Percentiles rank a stretch among this genome's conserved stretches.
phyloP scores from a whole-genome alignment of 192 early-diverging fungal genomes.

The Backusella australiensis region DNA sequence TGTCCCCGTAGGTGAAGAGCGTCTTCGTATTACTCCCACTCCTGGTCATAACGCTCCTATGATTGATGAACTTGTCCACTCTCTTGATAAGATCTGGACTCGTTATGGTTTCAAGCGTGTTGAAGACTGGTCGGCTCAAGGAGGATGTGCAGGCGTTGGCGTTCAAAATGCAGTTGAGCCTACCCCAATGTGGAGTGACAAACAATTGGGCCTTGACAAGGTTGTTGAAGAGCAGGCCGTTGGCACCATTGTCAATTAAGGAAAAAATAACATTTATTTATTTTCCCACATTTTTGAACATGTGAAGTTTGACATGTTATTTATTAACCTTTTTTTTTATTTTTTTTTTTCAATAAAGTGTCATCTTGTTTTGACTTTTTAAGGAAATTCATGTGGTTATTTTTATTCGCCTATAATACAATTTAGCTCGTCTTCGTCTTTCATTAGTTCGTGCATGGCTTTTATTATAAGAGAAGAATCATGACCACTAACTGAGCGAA shows the following conservation, averaged over 20 bases:
- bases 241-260: background rate
- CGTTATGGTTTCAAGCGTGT: conserved; percentile 83
- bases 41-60: conserved; percentile 86
- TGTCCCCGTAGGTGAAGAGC: conserved; percentile 91
- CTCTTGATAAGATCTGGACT: conserved; percentile 85
- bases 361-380: conserved; percentile 8
- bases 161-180: conserved; percentile 40
- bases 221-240: conserved; percentile 1
- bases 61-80: conserved; percentile 80
- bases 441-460: background rate
- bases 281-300: conserved; percentile 6
- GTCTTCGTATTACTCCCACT: conserved; percentile 96
- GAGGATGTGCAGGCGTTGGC: conserved; percentile 90
- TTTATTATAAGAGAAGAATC: conserved; percentile 2
- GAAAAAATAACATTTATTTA: conserved; percentile 3
- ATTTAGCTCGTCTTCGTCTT: background rate
- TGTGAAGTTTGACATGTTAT: conserved; percentile 8
- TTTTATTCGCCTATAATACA: background rate
- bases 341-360: background rate
- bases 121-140: conserved; percentile 79
- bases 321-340: background rate
- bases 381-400: background rate
- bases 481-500: background rate
- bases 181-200: conserved; percentile 58
- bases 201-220: conserved; percentile 36